Base-by-base conservation (phyloP, 768 basidiomycete genomes). In the Leccinum subgranulosum region DNA sequence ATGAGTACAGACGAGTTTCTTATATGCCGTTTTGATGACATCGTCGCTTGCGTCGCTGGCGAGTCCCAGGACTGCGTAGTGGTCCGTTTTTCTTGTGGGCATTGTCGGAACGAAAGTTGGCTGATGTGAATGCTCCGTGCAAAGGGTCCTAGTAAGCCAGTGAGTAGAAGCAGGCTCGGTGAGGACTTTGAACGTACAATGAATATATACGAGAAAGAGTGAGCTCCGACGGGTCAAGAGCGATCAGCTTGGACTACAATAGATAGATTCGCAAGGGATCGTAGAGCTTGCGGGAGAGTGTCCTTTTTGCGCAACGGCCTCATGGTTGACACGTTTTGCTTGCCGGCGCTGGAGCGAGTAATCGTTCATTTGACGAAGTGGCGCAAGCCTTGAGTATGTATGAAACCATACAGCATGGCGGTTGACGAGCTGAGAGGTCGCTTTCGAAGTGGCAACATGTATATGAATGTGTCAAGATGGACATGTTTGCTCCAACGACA, bases 11-110 rank as follows among this genome's bases (percentile, higher is more conserved):
- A 86, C 86, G 74, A 83, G 75, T 68, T 76, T 80, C 73, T 81
- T 85, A 73, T 88, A 88, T 14, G 85, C 84, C 52, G 76, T 72
- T 69, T 77, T 81, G 70, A 86, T 79, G 49, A 79, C 80, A 48
- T 82, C 79, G 57, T 78, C 71, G 53, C 73, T 79, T 28, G 83
- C 81, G 59, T 76, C 73, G 34, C 65, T 68, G 54, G 61, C 21
- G 61, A 85, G 69, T 56, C 78, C 82, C 49, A 85, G 74, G 56
- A 80, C 72, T 54, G 76, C 74, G 60, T 78, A 75, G 54, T 71
- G 50, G 54, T 69, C 65, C 36, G 59, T 56, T 55, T 69, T 69
- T 41, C 56, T 60, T 27, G 61, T 51, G 57, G 73, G 57, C 72
- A 72, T 74, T 54, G 54, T 71, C 58, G 60, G 61, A 60, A 65